Evolutionary conservation across 805 yeast species (phyloP), one percentile per base, ranked within the genome.

Genomic region (Metschnikowia reukaufii): DNA sequence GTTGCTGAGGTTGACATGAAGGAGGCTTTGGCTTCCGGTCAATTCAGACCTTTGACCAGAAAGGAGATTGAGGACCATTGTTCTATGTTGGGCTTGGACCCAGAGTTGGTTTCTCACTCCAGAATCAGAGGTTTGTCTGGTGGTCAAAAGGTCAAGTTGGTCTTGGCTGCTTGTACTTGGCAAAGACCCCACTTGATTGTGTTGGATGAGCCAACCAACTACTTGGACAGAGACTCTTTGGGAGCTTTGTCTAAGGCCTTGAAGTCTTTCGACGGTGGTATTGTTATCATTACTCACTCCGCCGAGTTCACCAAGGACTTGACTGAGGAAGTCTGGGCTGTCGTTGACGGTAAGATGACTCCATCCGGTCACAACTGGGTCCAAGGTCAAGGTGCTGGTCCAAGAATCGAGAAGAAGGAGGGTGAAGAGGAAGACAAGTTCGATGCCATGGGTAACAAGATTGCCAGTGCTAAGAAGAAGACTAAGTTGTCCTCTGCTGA

Each of bases 351-450:
- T 87, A 76, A 64, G 64, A 94, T 94, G 99, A 88, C 96, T 70
- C 99, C 99, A 77, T 94, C 99, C 64, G 99, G 99, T 76, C 99
- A 94, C 82, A 95, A 94, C 87, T 94, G 99, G 99, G 99, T 94
- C 66, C 83, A 88, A 67, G 99, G 99, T 78, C 99, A 94, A 83
- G 99, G 99, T 82, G 65, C 97, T 72, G 99, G 99, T 82, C 99
- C 99, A 79, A 91, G 99, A 86, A 76, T 94, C 56, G 94, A 88
- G 74, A 86, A 91, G 89, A 91, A 92, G 83, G 96, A 87, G 53
- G 97, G 81, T 52, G 60, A 54, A 15, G 92, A 91, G 77, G 99
- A 86, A 74, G 98, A 92, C 75, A 88, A 91, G 79, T 92, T 94
- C 81, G 99, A 94, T 80, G 99, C 98, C 68, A 89, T 94, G 95